Base-by-base conservation (phyloP, 306 rosid genomes). In the Abrus pulchellus region DNA sequence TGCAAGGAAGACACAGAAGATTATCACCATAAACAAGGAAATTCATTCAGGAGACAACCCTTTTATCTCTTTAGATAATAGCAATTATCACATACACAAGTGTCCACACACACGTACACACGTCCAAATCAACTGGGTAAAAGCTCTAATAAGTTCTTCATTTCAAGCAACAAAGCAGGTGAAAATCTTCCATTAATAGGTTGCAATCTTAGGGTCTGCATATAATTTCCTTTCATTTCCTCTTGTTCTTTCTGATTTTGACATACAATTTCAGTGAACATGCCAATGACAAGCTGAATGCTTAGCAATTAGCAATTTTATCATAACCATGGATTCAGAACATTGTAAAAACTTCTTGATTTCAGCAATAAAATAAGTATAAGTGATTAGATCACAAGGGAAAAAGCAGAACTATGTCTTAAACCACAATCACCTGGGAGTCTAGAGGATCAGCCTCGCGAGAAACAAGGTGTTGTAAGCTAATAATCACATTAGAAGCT, bases 371-470 rank as follows among this genome's bases (percentile, higher is more conserved):
- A 43, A 28, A 8, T 13, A 66, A 36, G 32, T 40, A 29, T 10
- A 76, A 61, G 41, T 12, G 44, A 30, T 52, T 10, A 14, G 43
- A 45, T 48, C 13, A 28, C 12, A 52, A 41, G 68, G 45, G 36
- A 9, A 69, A 74, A 10, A 60, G 56, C 10, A 80, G 55, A 43
- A 29, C 68, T 13, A 20, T 2, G 40, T 36, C 4, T 36, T 2
- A 36, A 36, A 54, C 14, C n/a, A 30, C 71, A 72, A 20, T 2
- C 48, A 82, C 97, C 94, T 90, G 92, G 12, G 97, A 85, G 59
- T 94, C 97, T 7, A 91, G 80, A 69, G 97, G 98, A 87, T 94
- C 90, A 4, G 97, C 97, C 88, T 94, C 98, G 0, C 97, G 97
- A 38, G 97, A 92, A 78, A 94, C 92, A 59, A 92, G 90, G 72